Conservation (phyloP, 2,329 filamentous ascomycete species). For the Orbilia oligospora region DNA sequence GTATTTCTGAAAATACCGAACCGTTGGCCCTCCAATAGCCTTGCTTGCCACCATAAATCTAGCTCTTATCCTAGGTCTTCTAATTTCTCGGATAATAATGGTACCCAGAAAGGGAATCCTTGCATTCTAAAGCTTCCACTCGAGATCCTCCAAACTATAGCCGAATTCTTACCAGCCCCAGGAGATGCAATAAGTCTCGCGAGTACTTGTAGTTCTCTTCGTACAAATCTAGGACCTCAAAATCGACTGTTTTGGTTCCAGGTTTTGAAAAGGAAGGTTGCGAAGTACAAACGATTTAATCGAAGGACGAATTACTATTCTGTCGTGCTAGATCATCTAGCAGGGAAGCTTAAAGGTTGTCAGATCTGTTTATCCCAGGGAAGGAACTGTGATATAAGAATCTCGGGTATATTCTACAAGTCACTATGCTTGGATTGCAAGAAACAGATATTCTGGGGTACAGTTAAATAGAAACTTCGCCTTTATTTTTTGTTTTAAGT, state of each 20-base stretch:
- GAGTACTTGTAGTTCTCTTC: slow-evolving; percentile 1
- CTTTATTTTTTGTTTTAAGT: neutral
- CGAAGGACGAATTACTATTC: slow-evolving; percentile 6
- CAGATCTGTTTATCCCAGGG: slow-evolving; percentile 32
- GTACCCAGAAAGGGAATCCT: neutral
- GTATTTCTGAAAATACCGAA: neutral
- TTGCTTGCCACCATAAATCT: neutral
- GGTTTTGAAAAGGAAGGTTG: neutral
- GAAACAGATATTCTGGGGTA: slow-evolving; percentile 37
- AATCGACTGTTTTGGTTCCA: slow-evolving; percentile 38
- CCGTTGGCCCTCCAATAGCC: neutral
- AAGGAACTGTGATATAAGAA: slow-evolving; percentile 23
- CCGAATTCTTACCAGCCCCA: neutral
- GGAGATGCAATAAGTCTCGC: slow-evolving; percentile 17
- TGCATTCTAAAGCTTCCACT: slow-evolving; percentile 18
- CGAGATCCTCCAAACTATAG: slow-evolving; percentile 31
- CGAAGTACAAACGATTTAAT: slow-evolving; percentile 23
- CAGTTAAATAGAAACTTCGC: neutral
- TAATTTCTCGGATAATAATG: neutral
- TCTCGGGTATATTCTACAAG: slow-evolving; percentile 35
- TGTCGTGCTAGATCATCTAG: slow-evolving; percentile 14
- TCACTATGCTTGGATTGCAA: slow-evolving; percentile 33
- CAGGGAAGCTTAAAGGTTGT: slow-evolving; percentile 29
- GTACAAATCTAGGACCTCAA: slow-evolving; percentile 2
- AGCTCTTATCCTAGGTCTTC: neutral